Evolutionary conservation across 345 rosid genomes (phyloP), one percentile per base, ranked within the genome.

Genomic region (Gossypioides kirkii): DNA sequence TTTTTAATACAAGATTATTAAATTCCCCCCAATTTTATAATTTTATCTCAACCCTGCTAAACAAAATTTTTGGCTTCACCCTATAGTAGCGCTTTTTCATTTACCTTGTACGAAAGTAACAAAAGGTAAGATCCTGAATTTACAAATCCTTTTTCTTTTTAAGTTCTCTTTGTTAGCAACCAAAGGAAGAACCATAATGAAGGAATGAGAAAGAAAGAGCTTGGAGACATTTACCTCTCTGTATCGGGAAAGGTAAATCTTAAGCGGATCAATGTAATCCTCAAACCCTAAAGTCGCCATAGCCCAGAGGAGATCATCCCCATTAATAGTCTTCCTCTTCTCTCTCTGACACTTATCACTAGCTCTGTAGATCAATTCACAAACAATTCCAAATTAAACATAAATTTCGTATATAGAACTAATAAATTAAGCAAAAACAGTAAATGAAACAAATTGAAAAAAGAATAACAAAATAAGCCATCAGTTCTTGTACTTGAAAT

Each of bases 271-370:
- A 22, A 92, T 92, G 79, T 92, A 94, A 72, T 90, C 98, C 86
- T 92, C 98, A 84, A 94, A 94, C 61, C 98, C 98, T 81, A 94
- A 83, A 36, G 97, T 94, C 1, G 97, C 92, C 97, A 94, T 92
- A 43, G 97, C 97, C 98, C 98, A 94, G 45, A 94, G 89, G 78
- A 94, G 86, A 83, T 94, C 98, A 72, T 94, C 98, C 50, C 97
- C 98, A 46, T 94, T 94, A 70, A 94, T 84, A 56, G 97, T 92
- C 90, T 92, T 94, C 85, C 98, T 84, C 88, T 94, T 92, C 88
- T 94, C 98, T 75, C 87, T 89, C 92, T 89, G 98, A 43, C 98
- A 94, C 85, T 92, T 94, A 80, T 94, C 98, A 82, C 98, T 92
- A 43, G 98, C 98, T 76, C 98, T 94, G 76, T 80, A 78, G 76